Conservation (phyloP, 2,329 filamentous ascomycete genomes). For the Monosporascus sp. region DNA sequence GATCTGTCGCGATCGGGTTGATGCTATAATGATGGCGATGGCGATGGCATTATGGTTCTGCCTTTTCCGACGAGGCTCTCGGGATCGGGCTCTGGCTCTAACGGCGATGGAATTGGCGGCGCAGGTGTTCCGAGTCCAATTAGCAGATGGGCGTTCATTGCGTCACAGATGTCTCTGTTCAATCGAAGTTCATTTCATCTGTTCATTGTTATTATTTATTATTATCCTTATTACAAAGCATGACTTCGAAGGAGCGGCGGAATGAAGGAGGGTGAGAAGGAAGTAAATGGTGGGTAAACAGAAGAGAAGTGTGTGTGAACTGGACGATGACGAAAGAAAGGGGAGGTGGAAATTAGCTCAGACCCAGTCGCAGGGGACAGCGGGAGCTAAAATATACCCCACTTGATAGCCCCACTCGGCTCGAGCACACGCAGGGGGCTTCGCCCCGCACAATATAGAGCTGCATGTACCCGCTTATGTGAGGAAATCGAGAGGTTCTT, state of each 20-base stretch:
- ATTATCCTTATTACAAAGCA: no score
- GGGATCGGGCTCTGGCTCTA: not conserved
- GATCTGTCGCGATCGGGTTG: not conserved
- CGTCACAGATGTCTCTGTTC: no score
- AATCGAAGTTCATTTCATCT: no score
- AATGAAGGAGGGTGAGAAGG: not conserved
- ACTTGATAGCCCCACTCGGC: not conserved
- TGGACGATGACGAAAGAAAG: conserved; percentile 1
- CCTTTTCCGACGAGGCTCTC: not conserved
- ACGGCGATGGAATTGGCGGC: no score
- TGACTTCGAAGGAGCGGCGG: no score
- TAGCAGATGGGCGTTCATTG: no score
- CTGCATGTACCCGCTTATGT: no score
- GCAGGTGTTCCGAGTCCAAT: no score
- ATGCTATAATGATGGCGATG: not conserved
- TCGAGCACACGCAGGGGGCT: no score
- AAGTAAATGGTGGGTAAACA: not conserved
- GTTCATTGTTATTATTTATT: no score
- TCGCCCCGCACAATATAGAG: no score
- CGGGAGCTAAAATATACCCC: not conserved
- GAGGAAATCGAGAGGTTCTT: no score
- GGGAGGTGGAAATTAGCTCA: not conserved
- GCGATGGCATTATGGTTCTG: conserved; percentile 5
- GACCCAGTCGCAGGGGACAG: not conserved
- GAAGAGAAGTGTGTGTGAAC: not conserved